Percentiles rank a stretch among this genome's conserved stretches.
Evolutionary conservation across 805 yeast species (phyloP).

Genomic region (Zygosaccharomyces bailii): DNA sequence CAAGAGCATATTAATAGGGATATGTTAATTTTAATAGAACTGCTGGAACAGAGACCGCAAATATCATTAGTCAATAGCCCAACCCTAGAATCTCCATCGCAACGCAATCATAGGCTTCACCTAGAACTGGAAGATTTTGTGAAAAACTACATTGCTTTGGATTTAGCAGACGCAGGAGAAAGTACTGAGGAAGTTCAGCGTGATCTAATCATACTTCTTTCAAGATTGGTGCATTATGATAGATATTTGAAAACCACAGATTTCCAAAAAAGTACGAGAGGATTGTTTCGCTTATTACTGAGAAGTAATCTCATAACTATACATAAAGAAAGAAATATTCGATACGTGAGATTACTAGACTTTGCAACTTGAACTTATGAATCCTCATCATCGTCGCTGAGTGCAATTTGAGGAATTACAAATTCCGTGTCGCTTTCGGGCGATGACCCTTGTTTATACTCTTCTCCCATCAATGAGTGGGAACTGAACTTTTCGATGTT

Average conservation of each 20-base stretch:
- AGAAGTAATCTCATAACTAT: slow-evolving; percentile 16
- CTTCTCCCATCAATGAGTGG: not conserved
- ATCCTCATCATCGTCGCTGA: slow-evolving; percentile 24
- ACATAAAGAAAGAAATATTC: slow-evolving; percentile 7
- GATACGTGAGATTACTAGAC: slow-evolving; percentile 21
- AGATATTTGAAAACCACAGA: slow-evolving; percentile 16
- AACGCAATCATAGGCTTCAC: slow-evolving; percentile 15
- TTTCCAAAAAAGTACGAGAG: slow-evolving; percentile 18
- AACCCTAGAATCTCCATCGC: slow-evolving; percentile 3
- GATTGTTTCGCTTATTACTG: slow-evolving; percentile 23
- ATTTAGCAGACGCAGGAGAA: slow-evolving; percentile 13
- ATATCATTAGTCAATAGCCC: not conserved
- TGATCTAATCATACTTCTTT: slow-evolving; percentile 10
- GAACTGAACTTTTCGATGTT: slow-evolving; percentile 9
- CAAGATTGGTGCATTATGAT: slow-evolving; percentile 22
- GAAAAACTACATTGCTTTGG: slow-evolving; percentile 17
- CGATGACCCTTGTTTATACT: slow-evolving; percentile 10
- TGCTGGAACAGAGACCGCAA: slow-evolving; percentile 9
- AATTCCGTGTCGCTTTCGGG: slow-evolving; percentile 31
- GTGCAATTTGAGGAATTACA: slow-evolving; percentile 32
- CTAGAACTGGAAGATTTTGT: slow-evolving; percentile 15
- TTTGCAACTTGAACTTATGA: slow-evolving; percentile 13
- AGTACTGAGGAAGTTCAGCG: slow-evolving; percentile 9
- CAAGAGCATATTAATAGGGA: slow-evolving; percentile 24
- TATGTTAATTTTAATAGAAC: slow-evolving; percentile 13